phyloP scores from a whole-genome alignment of 192 early-diverging fungal species.

The Obelidium mucronatum region DNA sequence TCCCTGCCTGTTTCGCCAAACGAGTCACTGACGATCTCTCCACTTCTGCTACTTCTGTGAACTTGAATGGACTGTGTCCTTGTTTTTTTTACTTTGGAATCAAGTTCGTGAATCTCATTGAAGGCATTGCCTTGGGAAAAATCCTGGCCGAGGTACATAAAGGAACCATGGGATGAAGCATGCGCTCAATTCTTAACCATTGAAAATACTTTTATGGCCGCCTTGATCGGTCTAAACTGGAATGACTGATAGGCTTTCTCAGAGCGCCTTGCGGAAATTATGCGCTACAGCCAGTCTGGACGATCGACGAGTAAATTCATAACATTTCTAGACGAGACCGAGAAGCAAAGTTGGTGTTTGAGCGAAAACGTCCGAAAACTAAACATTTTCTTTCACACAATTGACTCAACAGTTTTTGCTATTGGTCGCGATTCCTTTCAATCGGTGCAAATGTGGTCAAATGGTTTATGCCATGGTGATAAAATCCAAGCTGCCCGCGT shows the following conservation, averaged over 20 bases:
- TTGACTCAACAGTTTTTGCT: constrained; percentile 39
- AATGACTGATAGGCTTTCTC: constrained; percentile 40
- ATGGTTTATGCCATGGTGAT: constrained; percentile 33
- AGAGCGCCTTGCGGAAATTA: constrained; percentile 41
- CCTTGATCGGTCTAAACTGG: neutral
- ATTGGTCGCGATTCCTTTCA: constrained; percentile 41
- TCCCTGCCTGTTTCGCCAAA: constrained; percentile 47
- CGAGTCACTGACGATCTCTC: constrained; percentile 50
- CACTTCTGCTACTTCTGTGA: constrained; percentile 47
- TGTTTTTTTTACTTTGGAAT: constrained; percentile 55
- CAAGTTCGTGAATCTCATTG: constrained; percentile 52
- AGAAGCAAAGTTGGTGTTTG: constrained; percentile 54
- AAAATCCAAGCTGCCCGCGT: constrained; percentile 47
- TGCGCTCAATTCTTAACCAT: neutral
- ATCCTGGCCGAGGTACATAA: constrained; percentile 30
- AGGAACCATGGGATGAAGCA: neutral
- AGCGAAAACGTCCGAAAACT: neutral
- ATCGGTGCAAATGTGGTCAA: constrained; percentile 42
- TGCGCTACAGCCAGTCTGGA: constrained; percentile 53
- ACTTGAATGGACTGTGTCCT: constrained; percentile 45
- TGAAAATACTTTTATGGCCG: no score
- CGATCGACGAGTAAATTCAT: constrained; percentile 46
- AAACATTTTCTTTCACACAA: neutral
- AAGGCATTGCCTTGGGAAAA: constrained; percentile 15
- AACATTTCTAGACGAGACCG: constrained; percentile 48